phyloP scores from a whole-genome alignment of 2,329 filamentous ascomycete species.

The Fusarium sp. region DNA sequence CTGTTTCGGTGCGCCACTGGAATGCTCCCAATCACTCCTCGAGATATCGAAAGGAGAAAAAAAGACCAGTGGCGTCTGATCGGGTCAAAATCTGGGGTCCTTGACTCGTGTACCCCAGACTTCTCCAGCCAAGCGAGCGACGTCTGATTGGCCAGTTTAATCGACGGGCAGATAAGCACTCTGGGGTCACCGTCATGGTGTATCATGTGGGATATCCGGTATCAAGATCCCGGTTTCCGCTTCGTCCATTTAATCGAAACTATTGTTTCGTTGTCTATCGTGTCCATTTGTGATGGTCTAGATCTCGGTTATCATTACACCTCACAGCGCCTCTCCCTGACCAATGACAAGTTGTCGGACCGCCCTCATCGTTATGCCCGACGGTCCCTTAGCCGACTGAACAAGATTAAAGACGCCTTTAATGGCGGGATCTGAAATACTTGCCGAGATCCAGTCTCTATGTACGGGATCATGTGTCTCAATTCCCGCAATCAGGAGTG shows the following conservation, averaged over 20 bases:
- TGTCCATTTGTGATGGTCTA: neutral
- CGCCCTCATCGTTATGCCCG: slow-evolving; percentile 3
- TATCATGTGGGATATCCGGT: neutral
- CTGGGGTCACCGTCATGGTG: neutral
- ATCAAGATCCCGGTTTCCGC: slow-evolving; percentile 1
- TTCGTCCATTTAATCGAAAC: neutral
- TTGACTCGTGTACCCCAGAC: slow-evolving; percentile 19
- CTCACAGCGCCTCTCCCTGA: neutral
- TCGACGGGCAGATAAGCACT: slow-evolving; percentile 15
- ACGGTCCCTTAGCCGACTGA: slow-evolving; percentile 18
- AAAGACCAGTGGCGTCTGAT: neutral
- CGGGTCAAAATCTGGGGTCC: slow-evolving; percentile 14
- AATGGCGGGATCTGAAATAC: slow-evolving; percentile 41
- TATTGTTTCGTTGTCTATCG: too few relatives aligned
- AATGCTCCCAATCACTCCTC: too few relatives aligned
- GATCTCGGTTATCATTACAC: neutral
- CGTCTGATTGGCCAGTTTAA: slow-evolving; percentile 25
- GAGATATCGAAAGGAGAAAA: neutral
- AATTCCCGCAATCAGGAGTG: slow-evolving; percentile 35
- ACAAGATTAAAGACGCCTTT: slow-evolving; percentile 24
- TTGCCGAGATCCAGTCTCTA: slow-evolving; percentile 38
- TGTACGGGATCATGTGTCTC: slow-evolving; percentile 40
- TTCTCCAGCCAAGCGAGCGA: neutral
- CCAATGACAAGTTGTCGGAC: slow-evolving; percentile 1
- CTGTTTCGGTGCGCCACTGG: neutral